Evolutionary conservation across 192 early-diverging fungal genomes (phyloP), one percentile per base, ranked within the genome.

Genomic region (Podila epicladia): DNA sequence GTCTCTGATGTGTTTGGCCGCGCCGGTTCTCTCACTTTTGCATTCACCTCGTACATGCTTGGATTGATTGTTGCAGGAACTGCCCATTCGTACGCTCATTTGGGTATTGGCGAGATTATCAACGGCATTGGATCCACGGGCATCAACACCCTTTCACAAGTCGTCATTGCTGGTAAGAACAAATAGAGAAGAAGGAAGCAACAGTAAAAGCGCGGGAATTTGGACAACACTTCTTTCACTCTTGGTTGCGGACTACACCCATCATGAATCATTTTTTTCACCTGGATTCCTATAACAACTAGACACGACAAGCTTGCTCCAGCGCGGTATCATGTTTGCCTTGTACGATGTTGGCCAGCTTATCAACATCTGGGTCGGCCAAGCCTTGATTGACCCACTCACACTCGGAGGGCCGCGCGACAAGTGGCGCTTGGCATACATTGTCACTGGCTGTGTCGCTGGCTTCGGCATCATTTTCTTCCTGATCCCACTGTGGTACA

Each of bases 1-100:
- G 59, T 61, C 59, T 61, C 59, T 0, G 59, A 61, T 33, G 59
- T 61, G 1, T 61, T 61, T 61, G 59, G 59, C 9, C 59, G 59
- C 17, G 59, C 59, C 31, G 59, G 26, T 7, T 31, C 59, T 17
- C 29, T 61, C 9, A 61, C 59, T 2, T 28, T 61, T 61, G 59
- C 59, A 22, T 32, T 61, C 26, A 28, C 31, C 0, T 61, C 59
- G 1, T 61, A 61, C 26, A 2, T 61, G 9, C 29, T 31, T 4
- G 59, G 59, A 24, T 61, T 61, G 59, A 33, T 31, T 4, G 24
- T 61, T 26, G 59, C 20, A 7, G 59, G 59, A 20, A 32, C 59
- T 32, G 22, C 59, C 1, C 59, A 28, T 31, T 61, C 59, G 13
- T 61, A 26, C 5, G 29, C 31, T 2, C 59, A 61, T 6, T 11